A percentile compares a stretch with the other conserved stretches of the same genome.
phyloP scores from a whole-genome alignment of 1,139 yeast genomes.

The Lodderomyces oxycetoniae region DNA sequence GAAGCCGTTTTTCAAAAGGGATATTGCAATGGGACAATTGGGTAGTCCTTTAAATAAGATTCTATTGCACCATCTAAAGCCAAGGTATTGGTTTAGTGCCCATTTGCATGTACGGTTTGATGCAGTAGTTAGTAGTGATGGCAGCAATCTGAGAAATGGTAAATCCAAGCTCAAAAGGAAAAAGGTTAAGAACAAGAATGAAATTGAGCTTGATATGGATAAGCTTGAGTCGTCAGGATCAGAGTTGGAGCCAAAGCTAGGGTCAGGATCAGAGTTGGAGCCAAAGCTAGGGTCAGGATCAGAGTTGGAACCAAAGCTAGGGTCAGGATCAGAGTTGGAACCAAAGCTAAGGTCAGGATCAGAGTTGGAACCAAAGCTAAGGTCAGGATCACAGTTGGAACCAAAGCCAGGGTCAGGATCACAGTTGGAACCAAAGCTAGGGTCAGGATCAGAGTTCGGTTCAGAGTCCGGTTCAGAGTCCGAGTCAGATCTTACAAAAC shows the following conservation, averaged over 20 bases:
- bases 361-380: too few relatives aligned
- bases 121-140: conserved; percentile 38
- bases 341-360: too few relatives aligned
- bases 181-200: conserved; percentile 17
- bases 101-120: conserved; percentile 77
- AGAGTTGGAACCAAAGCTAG: too few relatives aligned
- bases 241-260: too few relatives aligned
- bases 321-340: too few relatives aligned
- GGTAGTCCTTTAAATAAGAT: conserved; percentile 75
- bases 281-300: too few relatives aligned
- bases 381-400: too few relatives aligned
- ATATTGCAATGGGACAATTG: conserved; percentile 53
- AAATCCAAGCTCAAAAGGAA: background rate
- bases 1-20: conserved; percentile 68
- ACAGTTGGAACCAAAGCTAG: conserved; percentile 17
- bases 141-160: conserved; percentile 3
- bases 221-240: too few relatives aligned
- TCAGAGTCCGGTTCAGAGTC: conserved; percentile 11
- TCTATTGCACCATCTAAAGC: conserved; percentile 52
- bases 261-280: too few relatives aligned
- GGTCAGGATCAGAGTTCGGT: conserved; percentile 19
- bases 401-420: conserved; percentile 11
- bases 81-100: conserved; percentile 80
- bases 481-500: conserved; percentile 27
- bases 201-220: conserved; percentile 29